A percentile compares a stretch with the other conserved stretches of the same genome.
Conservation (phyloP, 2,329 filamentous ascomycete species). For the Exophiala alcalophila region DNA sequence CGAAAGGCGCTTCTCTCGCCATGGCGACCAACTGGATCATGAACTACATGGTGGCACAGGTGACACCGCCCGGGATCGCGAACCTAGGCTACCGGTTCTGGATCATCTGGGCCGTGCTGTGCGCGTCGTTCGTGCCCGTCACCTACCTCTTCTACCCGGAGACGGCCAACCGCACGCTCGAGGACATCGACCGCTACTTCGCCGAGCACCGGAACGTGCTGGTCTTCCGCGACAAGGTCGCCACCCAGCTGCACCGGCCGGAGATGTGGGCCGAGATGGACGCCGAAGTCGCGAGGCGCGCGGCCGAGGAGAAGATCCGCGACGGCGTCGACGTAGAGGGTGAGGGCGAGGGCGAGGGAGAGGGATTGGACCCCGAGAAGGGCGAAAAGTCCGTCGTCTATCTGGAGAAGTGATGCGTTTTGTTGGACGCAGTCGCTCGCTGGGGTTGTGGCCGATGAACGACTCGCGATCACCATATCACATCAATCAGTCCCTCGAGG, state of each 20-base stretch:
- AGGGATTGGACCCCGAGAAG: too few relatives aligned
- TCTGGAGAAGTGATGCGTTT: conserved; percentile 15
- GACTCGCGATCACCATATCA: too few relatives aligned
- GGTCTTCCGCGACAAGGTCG: conserved; percentile 26
- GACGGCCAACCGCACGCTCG: conserved; percentile 34
- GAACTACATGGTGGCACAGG: conserved; percentile 38
- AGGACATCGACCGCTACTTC: conserved; percentile 37
- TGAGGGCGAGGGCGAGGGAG: conserved; percentile 7
- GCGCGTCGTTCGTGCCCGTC: conserved; percentile 32
- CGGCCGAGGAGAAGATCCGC: conserved; percentile 18
- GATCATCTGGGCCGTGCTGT: conserved; percentile 34
- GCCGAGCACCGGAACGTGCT: conserved; percentile 25
- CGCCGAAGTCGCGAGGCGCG: conserved; percentile 14
- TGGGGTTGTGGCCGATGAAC: too few relatives aligned
- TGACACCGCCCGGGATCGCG: conserved; percentile 35
- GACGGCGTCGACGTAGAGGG: conserved; percentile 2
- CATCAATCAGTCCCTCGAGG: too few relatives aligned
- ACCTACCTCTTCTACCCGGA: conserved; percentile 37
- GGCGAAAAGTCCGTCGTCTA: conserved; percentile 13
- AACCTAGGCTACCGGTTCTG: conserved; percentile 36
- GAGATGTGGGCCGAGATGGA: conserved; percentile 24
- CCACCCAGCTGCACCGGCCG: conserved; percentile 25
- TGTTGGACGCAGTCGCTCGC: too few relatives aligned
- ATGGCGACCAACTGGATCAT: conserved; percentile 35
- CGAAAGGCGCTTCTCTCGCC: conserved; percentile 35